These are phyloP conservation scores for Iodosphaeria phyllophila DNA, from an alignment of 2,329 filamentous ascomycete species.

Conservation along the genomic window DNA sequence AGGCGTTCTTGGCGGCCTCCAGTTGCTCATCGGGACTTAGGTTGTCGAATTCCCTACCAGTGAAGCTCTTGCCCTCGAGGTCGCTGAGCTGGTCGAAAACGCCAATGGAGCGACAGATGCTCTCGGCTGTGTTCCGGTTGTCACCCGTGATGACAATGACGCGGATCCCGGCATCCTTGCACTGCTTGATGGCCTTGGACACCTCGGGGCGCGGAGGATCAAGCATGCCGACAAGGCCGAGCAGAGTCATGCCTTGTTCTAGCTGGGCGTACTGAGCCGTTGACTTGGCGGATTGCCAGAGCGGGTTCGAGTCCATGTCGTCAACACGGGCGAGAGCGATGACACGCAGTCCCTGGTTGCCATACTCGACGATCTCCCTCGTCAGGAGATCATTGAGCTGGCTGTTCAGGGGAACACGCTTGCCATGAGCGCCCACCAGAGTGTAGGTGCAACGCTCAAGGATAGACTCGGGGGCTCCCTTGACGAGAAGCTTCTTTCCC, in stretches of 20 bases:
- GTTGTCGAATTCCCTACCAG: slow-evolving; percentile 84
- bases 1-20: slow-evolving; percentile 67
- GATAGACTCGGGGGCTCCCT: slow-evolving; percentile 88
- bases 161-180: slow-evolving; percentile 81
- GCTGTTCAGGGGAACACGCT: slow-evolving; percentile 52
- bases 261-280: slow-evolving; percentile 70
- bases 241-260: slow-evolving; percentile 84
- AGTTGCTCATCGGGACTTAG: slow-evolving; percentile 64
- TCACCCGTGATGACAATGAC: slow-evolving; percentile 97
- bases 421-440: slow-evolving; percentile 60
- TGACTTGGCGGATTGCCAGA: slow-evolving; percentile 59
- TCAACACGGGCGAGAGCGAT: slow-evolving; percentile 82
- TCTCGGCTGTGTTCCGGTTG: slow-evolving; percentile 93
- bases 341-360: slow-evolving; percentile 80
- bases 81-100: slow-evolving; percentile 73
- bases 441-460: slow-evolving; percentile 79
- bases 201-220: slow-evolving; percentile 93
- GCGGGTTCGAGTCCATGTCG: slow-evolving; percentile 49
- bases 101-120: slow-evolving; percentile 92
- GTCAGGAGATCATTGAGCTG: slow-evolving; percentile 52
- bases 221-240: slow-evolving; percentile 90
- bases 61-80: slow-evolving; percentile 81
- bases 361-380: slow-evolving; percentile 74
- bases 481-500: slow-evolving; percentile 84
- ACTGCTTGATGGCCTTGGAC: slow-evolving; percentile 66